Evolutionary conservation across 2,329 filamentous ascomycete genomes (phyloP), one percentile per base, ranked within the genome.

Genomic region (Penicillium brasilianum): DNA sequence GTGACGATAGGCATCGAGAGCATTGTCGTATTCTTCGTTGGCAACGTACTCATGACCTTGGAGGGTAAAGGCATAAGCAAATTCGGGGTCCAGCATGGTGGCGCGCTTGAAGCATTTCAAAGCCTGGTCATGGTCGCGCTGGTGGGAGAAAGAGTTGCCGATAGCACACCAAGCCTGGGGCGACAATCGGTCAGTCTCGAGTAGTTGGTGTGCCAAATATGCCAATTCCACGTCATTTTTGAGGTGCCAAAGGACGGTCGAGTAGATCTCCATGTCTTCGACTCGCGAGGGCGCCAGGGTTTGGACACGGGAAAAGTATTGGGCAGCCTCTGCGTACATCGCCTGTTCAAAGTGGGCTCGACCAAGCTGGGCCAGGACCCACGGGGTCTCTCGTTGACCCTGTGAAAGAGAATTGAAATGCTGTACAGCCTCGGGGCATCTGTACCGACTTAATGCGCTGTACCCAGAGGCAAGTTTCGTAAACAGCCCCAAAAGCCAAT

Each of bases 191-290:
- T 93, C 91, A 16, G 90, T 83, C 66, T 97, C 94, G 55, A 96
- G 86, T 43, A 98, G 83, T 71, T 96, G 92, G 72, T 98, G 94
- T 0, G 94, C 92, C 30, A 99, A 83, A 77, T 95, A 96, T 0
- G 94, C 93, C 22, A 99, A 83, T 63, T 97, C 92, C 0, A 93
- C 91, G 72, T 97, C 94, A 65, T 91, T 89, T 77, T 96, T 97
- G 64, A 97, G 81, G 76, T 97, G 93, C 95, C 96, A 99, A n/a
- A 99, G 84, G n/a, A 96, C 90, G 0, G 95, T 99, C 14, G 94
- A 98, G 78, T 97, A 99, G 37, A 98, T 89, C 74, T 99, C 95
- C 93, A 98, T 97, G 72, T 97, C 93, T 73, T 96, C 90, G 48
- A 96, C 83, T 4, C 92, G 88, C 1, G 91, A 91, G 0, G 94